Base-by-base conservation (phyloP, 257 asterid genomes). In the Solanum corneliomulleri region DNA sequence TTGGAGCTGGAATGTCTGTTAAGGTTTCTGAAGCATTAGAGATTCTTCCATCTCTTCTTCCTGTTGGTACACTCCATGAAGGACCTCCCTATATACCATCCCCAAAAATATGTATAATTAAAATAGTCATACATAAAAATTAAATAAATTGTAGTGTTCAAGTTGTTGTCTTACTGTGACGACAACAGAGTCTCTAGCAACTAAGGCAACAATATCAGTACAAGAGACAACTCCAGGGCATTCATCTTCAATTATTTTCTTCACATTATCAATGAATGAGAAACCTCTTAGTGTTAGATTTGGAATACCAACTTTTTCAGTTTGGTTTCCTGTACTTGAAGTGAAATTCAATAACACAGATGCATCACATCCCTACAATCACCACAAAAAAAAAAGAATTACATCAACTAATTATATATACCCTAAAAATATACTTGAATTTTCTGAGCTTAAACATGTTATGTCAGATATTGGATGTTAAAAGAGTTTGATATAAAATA, bases 11-110 rank as follows among this genome's bases (percentile, higher is more conserved):
- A 58, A 93, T 86, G 88, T 90, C 89, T 18, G 92, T 66, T 42
- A 52, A 60, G 11, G 93, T 92, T n/a, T 93, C 94, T 3, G 93
- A 88, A 9, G 85, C 89, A 81, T 84, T 88, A 41, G 95, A 93
- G 21, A 90, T 83, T 82, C 85, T 86, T 21, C 94, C 93, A 84
- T 91, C 94, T 84, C 92, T n/a, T 62, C 93, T 91, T 52, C 94
- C 94, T 4, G 93, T 91, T 33, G 95, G 92, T 37, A 93, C 94
- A 77, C 86, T 91, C 94, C 93, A 93, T 37, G 75, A 89, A 27
- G 94, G 95, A 5, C 95, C 88, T 12, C 95, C 95, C 95, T 92
- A 81, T 41, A 60, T 7, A 15, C 15, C 58, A 49, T 49, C 9
- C 58, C 58, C 58, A 49, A 49, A 2, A 66, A 66, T 25, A 66